Base-by-base conservation (phyloP, 2,329 filamentous ascomycete genomes). In the Fusarium camptoceras region DNA sequence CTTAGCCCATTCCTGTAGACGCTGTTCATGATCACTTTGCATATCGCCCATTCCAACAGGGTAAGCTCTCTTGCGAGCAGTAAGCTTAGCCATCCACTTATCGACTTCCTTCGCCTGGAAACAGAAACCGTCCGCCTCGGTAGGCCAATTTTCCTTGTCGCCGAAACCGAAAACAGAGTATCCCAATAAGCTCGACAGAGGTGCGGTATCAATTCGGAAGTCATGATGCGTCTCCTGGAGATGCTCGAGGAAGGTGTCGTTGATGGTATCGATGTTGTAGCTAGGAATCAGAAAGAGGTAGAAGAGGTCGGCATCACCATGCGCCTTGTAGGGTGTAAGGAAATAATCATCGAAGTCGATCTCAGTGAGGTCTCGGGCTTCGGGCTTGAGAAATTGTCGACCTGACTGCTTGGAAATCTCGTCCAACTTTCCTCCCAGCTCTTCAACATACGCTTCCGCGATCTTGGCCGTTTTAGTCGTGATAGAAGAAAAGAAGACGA, bases 31-130 rank as follows among this genome's bases (percentile, higher is more conserved):
- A 77, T 96, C 92, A n/a, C 82, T 85, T 80, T 94, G 97, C 60
- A 92, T 88, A 79, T 98, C 94, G 4, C 92, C 94, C 85, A 95
- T 91, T 7, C 96, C 96, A 9, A 98, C 83, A 0, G 95, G 95
- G 75, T 92, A 98, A 1, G 94, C 94, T 76, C 94, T 87, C 81
- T 95, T 97, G 66, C 91, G 88, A 3, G 88, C 91, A 0, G 94
- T 97, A 75, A 99, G 82, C 77, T 94, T 97, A n/a, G 95, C 94
- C 92, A 99, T 93, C 95, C 96, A 98, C 78, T 90, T 94, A 78
- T 99, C 95, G 5, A 97, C 85, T 72, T 97, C 91, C 76, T 91
- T 92, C 3, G 95, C 95, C 78, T 98, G 95, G 67, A 93, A 94
- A 78, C 95, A 98, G 81, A 94, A 99, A 0, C 95, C 95, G 73